phyloP scores from a whole-genome alignment of 2,329 filamentous ascomycete species.

The Berkeleyomyces basicola region DNA sequence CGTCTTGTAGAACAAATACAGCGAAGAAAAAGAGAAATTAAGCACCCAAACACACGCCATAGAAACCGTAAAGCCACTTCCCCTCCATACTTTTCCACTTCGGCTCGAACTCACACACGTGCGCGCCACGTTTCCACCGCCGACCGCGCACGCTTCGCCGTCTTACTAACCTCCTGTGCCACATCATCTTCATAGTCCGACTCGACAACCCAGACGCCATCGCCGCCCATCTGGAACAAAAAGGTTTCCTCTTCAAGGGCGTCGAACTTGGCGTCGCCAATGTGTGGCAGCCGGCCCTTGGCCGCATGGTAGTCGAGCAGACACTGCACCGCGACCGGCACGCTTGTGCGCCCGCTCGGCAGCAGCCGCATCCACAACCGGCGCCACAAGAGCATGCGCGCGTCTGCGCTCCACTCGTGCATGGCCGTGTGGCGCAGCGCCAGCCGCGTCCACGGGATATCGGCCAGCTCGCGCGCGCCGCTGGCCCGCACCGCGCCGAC shows the following conservation, averaged over 20 bases:
- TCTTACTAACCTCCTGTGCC: not conserved
- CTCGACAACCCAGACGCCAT: constrained; percentile 8
- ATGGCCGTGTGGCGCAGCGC: not conserved
- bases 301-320: constrained; percentile 11
- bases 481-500: constrained; percentile 6
- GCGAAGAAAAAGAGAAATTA: not conserved
- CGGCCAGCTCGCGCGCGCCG: constrained; percentile 1
- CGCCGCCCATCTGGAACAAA: constrained; percentile 6
- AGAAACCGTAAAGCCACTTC: not conserved
- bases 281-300: constrained; percentile 4
- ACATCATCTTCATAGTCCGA: constrained; percentile 3
- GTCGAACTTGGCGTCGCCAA: constrained; percentile 6
- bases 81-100: not conserved
- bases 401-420: not conserved
- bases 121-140: not conserved
- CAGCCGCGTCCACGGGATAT: constrained; percentile 6
- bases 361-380: constrained; percentile 6
- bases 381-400: constrained; percentile 10
- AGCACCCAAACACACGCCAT: not conserved
- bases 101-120: not conserved
- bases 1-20: not conserved
- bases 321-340: constrained; percentile 5
- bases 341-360: constrained; percentile 3
- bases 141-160: not conserved
- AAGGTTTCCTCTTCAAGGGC: constrained; percentile 8